Base-by-base conservation (phyloP, 2,329 filamentous ascomycete species). In the Trichophyton rubrum region DNA sequence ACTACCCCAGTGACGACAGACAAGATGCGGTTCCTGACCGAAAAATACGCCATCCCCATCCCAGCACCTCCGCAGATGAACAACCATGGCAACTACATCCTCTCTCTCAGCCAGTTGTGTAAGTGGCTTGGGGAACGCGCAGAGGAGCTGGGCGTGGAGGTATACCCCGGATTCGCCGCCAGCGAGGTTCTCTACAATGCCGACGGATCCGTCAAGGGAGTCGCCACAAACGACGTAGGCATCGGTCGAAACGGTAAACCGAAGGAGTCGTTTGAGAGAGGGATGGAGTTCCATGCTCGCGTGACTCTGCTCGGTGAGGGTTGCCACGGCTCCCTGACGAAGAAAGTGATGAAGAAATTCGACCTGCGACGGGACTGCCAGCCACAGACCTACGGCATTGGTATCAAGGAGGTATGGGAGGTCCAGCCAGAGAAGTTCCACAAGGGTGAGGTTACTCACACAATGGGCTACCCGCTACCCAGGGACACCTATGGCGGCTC, bases 321-420 rank as follows among this genome's bases (percentile, higher is more conserved):
- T 11, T 97, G 92, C 71, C 93, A 99, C 72, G 93, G 93, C 64
- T 96, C 89, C 75, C 75, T 99, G 74, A 92, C 87, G 58, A 99
- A 99, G 79, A 88, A 96, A 75, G 86, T 97, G 60, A 88, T 90
- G 67, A 93, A 91, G 74, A 96, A 95, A 72, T 99, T 90, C 67
- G 90, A 97, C 70, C 78, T 99, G 63, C 84, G 93, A 63, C 81
- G 87, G 64, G 88, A 97, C 68, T 92, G 88, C 75, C 87, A 96
- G 72, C 89, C 89, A 61, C 93, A 99, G 76, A 99, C 93, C 1
- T 99, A 99, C 71, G 93, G 88, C 17, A 79, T 99, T 6, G 93
- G 93, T 30, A 77, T 97, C 67, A 99, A 99, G 75, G 93, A 99
- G 74, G 88, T 99, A 0, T 99, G 93, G 93, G 93, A 99, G 74